phyloP scores from a whole-genome alignment of 2,329 filamentous ascomycete species.

The Ilyonectria robusta region DNA sequence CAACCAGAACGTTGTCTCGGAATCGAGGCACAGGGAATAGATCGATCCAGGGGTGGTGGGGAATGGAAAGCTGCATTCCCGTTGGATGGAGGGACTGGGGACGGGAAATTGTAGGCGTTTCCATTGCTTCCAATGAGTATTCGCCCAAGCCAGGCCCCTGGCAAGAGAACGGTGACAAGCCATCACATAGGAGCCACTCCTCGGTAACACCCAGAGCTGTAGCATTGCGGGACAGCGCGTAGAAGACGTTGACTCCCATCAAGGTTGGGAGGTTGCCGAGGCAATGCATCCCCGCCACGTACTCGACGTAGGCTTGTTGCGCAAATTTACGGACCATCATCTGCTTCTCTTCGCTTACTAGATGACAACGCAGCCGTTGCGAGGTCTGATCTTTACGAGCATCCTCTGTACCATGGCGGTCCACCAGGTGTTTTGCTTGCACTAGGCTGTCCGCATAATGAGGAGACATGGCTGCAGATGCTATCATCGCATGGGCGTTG shows the following conservation, averaged over 20 bases:
- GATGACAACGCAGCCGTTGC: neutral
- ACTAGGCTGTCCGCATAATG: too few relatives aligned
- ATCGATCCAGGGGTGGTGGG: constrained; percentile 32
- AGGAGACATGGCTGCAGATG: neutral
- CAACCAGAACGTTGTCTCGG: constrained; percentile 23
- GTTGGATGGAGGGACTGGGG: constrained; percentile 19
- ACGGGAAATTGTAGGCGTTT: too few relatives aligned
- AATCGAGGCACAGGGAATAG: constrained; percentile 25
- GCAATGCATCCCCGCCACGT: constrained; percentile 9
- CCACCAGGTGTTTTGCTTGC: neutral
- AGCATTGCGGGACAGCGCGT: constrained; percentile 5
- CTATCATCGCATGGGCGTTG: neutral
- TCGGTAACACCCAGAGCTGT: constrained; percentile 6
- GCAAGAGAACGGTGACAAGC: constrained; percentile 18
- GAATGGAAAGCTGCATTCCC: constrained; percentile 5
- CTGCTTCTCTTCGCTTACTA: neutral
- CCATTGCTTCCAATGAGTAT: neutral
- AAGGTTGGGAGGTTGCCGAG: constrained; percentile 11
- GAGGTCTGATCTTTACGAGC: neutral
- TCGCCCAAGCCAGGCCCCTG: constrained; percentile 13
- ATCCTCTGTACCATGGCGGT: neutral
- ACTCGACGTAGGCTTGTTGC: constrained; percentile 18
- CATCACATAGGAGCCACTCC: constrained; percentile 22
- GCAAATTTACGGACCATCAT: constrained; percentile 6
- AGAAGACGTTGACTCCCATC: constrained; percentile 23